Evolutionary conservation across 805 yeast species (phyloP).

Genomic region (Ogataea chonburiensis): DNA sequence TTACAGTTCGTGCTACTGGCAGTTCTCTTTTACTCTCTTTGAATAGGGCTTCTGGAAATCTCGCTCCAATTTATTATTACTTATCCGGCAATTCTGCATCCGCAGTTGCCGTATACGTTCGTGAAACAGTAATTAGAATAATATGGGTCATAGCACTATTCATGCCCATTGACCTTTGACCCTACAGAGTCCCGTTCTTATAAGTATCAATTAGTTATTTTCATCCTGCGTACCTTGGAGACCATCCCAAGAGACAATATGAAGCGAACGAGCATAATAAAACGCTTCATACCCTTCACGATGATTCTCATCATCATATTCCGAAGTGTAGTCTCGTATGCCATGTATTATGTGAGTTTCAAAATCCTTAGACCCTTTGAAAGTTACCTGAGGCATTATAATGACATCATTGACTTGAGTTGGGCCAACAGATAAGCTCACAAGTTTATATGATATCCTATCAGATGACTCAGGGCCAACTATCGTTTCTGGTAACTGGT

Average conservation of each 20-base stretch:
- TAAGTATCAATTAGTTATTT: not conserved
- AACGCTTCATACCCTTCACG: slow-evolving; percentile 26
- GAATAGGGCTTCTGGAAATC: slow-evolving; percentile 47
- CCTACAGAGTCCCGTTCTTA: slow-evolving; percentile 33
- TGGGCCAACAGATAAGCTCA: slow-evolving; percentile 30
- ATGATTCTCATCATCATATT: slow-evolving; percentile 29
- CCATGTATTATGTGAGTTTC: slow-evolving; percentile 7
- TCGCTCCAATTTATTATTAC: slow-evolving; percentile 52
- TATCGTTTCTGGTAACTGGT: slow-evolving; percentile 17
- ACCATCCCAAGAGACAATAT: slow-evolving; percentile 17
- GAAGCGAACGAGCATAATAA: slow-evolving; percentile 30
- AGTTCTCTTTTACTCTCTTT: slow-evolving; percentile 51
- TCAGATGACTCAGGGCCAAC: slow-evolving; percentile 29
- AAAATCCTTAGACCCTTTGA: slow-evolving; percentile 25
- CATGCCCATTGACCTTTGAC: slow-evolving; percentile 47
- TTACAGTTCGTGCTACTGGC: slow-evolving; percentile 51
- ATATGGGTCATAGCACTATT: slow-evolving; percentile 41
- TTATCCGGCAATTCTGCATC: slow-evolving; percentile 47
- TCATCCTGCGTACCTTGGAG: too few relatives aligned
- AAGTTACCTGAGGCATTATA: slow-evolving; percentile 31
- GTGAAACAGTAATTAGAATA: slow-evolving; percentile 48
- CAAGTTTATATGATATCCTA: slow-evolving; percentile 26
- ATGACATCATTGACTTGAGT: slow-evolving; percentile 33
- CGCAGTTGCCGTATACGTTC: slow-evolving; percentile 51
- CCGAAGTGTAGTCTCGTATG: slow-evolving; percentile 10